These are phyloP conservation scores for Puccinellia tenuiflora DNA, from an alignment of 176 grass and related monocot species.

Conservation along the genomic window DNA sequence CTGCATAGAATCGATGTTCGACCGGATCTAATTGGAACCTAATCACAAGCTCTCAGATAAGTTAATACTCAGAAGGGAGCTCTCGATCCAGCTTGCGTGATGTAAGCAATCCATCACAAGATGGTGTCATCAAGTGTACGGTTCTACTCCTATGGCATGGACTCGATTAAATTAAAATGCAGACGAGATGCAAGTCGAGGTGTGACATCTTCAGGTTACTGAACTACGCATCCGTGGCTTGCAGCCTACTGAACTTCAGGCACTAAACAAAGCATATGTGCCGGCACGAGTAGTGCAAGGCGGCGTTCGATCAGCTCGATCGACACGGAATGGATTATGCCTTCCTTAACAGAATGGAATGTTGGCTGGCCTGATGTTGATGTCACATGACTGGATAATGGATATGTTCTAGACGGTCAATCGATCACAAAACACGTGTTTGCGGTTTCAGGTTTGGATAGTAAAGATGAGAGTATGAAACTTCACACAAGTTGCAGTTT, in stretches of 20 bases:
- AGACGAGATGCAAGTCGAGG: neutral
- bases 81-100: neutral
- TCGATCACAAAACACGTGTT: neutral
- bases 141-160: too few relatives aligned
- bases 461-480: too few relatives aligned
- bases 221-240: neutral
- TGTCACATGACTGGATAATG: neutral
- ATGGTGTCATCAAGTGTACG: neutral
- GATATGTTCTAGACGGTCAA: neutral
- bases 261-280: constrained; percentile 5
- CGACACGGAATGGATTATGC: neutral
- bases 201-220: neutral
- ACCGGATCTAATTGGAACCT: constrained; percentile 39
- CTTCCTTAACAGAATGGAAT: constrained; percentile 8
- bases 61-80: neutral
- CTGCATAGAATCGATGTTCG: neutral
- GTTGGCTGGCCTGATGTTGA: constrained; percentile 26
- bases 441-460: neutral
- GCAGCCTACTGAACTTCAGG: neutral
- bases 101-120: neutral
- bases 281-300: neutral
- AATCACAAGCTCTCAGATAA: constrained; percentile 8
- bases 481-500: neutral
- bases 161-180: neutral
- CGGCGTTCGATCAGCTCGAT: neutral